phyloP scores from a whole-genome alignment of 176 grass and related monocot genomes.

The Dendrocalamus sinicus region DNA sequence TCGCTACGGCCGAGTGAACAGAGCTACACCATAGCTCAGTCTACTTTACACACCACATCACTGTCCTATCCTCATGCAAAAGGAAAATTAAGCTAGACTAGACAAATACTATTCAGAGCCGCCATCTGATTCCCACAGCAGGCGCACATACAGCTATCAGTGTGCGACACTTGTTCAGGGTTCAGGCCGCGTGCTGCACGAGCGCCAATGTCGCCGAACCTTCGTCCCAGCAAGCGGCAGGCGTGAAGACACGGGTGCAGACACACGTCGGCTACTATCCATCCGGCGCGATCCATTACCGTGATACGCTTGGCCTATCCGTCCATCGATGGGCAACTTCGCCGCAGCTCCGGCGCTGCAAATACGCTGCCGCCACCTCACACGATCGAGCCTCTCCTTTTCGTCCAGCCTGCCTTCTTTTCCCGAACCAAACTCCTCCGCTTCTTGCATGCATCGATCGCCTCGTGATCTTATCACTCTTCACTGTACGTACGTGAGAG shows the following conservation, averaged over 20 bases:
- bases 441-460: background rate
- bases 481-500: background rate
- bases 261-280: slow-evolving; percentile 30
- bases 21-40: background rate
- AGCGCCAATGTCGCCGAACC: background rate
- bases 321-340: background rate
- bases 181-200: background rate
- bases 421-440: background rate
- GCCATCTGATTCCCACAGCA: too few relatives aligned
- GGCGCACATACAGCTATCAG: background rate
- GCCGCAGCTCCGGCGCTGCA: background rate
- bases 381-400: background rate
- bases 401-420: too few relatives aligned
- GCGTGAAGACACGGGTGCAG: background rate
- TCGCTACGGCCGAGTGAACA: background rate
- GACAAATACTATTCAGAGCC: background rate
- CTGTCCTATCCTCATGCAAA: background rate
- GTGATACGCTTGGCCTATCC: slow-evolving; percentile 33
- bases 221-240: background rate
- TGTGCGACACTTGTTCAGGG: background rate
- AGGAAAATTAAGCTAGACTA: background rate
- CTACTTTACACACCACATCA: background rate
- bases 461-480: background rate
- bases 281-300: slow-evolving; percentile 14
- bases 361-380: background rate